Conservation (phyloP, 305 asterid species). For the Ajuga reptans region DNA sequence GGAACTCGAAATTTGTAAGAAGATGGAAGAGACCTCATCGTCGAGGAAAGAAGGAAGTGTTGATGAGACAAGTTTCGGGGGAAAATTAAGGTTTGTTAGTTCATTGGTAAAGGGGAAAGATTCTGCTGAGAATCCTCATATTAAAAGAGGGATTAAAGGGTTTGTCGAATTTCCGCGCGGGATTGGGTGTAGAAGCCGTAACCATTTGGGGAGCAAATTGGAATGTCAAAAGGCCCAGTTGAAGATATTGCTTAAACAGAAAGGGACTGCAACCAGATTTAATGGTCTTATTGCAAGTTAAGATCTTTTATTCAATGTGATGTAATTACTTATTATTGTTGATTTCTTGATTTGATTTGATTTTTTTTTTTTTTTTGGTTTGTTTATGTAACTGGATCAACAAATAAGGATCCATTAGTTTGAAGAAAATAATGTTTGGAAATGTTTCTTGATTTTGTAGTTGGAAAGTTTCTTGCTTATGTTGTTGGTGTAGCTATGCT, state of each 20-base stretch:
- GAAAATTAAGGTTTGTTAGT: constrained; percentile 21
- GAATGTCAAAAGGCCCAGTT: constrained; percentile 79
- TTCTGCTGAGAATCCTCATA: constrained; percentile 61
- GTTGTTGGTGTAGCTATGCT: not conserved
- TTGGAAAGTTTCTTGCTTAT: not conserved
- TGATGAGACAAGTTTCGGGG: not conserved
- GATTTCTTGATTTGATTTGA: not conserved
- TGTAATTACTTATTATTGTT: constrained; percentile 2
- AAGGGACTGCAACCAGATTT: constrained; percentile 33
- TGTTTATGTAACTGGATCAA: not conserved
- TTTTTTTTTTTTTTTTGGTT: not conserved
- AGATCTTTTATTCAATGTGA: not conserved
- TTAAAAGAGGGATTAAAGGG: constrained; percentile 73
- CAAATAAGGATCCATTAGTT: not conserved
- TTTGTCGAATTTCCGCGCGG: constrained; percentile 79
- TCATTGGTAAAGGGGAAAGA: constrained; percentile 25
- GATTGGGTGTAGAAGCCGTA: constrained; percentile 51
- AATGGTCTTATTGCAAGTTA: constrained; percentile 38
- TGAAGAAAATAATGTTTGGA: not conserved
- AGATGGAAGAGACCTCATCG: not conserved
- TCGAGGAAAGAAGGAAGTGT: not conserved
- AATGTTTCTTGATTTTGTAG: not conserved
- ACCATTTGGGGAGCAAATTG: constrained; percentile 52
- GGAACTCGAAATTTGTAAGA: constrained; percentile 30
- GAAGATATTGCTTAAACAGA: constrained; percentile 52